These are phyloP conservation scores for Wickerhamomyces bisporus DNA, from an alignment of 805 yeast species.

Conservation along the genomic window DNA sequence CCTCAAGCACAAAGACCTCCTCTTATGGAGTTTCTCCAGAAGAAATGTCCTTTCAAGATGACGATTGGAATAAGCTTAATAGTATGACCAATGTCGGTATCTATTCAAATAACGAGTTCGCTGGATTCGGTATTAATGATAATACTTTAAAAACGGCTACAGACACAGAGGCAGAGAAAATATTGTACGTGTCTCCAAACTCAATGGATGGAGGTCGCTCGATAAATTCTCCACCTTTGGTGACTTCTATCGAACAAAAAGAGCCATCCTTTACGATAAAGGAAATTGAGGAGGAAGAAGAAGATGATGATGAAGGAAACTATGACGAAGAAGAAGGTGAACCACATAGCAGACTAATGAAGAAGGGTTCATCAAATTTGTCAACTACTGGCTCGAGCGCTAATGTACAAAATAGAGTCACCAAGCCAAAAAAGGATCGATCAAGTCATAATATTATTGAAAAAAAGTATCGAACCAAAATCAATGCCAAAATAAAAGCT, in stretches of 20 bases:
- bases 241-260: background rate
- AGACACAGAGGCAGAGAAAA: background rate
- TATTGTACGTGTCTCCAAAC: background rate
- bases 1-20: conserved; percentile 17
- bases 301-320: conserved; percentile 8
- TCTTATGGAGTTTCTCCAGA: conserved; percentile 19
- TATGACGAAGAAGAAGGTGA: conserved; percentile 3
- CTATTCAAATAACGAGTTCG: background rate
- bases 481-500: conserved; percentile 63
- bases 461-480: conserved; percentile 73
- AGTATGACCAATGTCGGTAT: no score
- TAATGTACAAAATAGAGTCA: conserved; percentile 15
- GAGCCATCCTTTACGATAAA: background rate
- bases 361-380: conserved; percentile 4
- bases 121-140: background rate
- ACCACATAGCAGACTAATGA: background rate
- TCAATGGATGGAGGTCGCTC: background rate
- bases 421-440: conserved; percentile 47
- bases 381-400: background rate
- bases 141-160: background rate
- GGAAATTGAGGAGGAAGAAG: conserved; percentile 7
- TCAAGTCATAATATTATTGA: conserved; percentile 76
- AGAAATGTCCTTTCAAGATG: conserved; percentile 14
- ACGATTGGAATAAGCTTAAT: conserved; percentile 10
- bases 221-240: background rate